Conservation (phyloP, 805 yeast species). For the Candida easanensis region DNA sequence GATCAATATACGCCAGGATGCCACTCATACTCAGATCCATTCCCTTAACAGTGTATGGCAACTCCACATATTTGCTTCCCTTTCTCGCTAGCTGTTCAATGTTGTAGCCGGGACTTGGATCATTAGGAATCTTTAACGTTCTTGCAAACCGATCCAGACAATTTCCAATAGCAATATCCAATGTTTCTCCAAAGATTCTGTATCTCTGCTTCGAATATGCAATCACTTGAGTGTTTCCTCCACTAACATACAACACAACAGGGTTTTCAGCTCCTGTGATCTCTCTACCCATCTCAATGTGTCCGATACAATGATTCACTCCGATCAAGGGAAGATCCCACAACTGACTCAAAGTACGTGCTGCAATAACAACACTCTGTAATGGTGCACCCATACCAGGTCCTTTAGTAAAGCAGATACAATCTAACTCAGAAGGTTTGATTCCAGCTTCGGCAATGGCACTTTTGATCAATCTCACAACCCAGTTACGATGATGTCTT, state of each 20-base stretch:
- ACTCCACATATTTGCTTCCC: conserved; percentile 54
- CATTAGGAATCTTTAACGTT: conserved; percentile 81
- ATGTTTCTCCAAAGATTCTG: conserved; percentile 98
- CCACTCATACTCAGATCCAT: conserved; percentile 99
- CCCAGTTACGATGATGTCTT: conserved; percentile 95
- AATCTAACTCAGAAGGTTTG: conserved; percentile 52
- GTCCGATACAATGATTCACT: conserved; percentile 97
- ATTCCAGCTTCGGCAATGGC: conserved; percentile 65
- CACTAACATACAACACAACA: conserved; percentile 94
- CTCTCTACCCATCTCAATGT: conserved; percentile 98
- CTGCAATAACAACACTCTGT: conserved; percentile 89
- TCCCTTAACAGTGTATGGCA: conserved; percentile 97
- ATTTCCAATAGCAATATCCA: conserved; percentile 97
- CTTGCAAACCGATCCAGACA: conserved; percentile 96
- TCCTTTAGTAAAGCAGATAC: conserved; percentile 93
- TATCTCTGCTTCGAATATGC: conserved; percentile 93
- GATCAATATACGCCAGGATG: conserved; percentile 80
- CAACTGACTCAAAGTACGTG: conserved; percentile 75
- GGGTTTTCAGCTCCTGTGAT: conserved; percentile 98
- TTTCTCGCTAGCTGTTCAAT: conserved; percentile 90
- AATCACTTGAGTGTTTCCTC: conserved; percentile 97
- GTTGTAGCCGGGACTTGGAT: conserved; percentile 96
- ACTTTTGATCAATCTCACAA: conserved; percentile 64
- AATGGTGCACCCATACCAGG: conserved; percentile 99
- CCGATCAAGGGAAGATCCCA: conserved; percentile 89